Conservation (phyloP, 1,139 yeast species). For the Geotrichum phurueaensis region DNA sequence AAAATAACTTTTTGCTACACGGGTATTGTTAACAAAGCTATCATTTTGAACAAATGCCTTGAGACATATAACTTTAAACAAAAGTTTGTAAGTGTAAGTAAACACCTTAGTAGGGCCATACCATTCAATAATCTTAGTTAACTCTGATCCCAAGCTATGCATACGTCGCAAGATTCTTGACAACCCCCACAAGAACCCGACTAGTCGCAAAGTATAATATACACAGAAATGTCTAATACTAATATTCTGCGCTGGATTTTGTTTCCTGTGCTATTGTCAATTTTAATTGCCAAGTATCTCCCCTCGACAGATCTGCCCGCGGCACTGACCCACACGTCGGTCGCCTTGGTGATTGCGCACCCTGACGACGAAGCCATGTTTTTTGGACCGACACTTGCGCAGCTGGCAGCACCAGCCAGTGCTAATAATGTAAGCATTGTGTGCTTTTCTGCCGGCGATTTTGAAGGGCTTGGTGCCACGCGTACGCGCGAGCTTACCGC, state of each 20-base stretch:
- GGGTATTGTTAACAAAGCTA: background rate
- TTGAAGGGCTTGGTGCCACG: slow-evolving; percentile 61
- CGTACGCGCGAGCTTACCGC: slow-evolving; percentile 54
- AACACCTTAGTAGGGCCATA: background rate
- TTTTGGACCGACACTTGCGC: slow-evolving; percentile 69
- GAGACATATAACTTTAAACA: background rate
- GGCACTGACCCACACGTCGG: slow-evolving; percentile 22
- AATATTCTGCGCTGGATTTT: background rate
- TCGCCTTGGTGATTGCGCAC: slow-evolving; percentile 68
- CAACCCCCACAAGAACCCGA: background rate
- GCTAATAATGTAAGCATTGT: slow-evolving; percentile 52
- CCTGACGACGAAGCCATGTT: slow-evolving; percentile 99
- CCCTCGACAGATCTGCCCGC: slow-evolving; percentile 17
- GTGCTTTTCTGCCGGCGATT: slow-evolving; percentile 76
- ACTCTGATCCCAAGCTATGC: background rate
- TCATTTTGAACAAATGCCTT: background rate
- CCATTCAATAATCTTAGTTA: background rate
- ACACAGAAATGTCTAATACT: background rate
- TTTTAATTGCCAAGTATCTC: background rate
- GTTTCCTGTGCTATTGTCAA: background rate
- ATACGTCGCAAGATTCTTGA: background rate
- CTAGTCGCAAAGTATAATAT: background rate
- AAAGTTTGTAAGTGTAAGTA: background rate
- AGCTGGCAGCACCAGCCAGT: slow-evolving; percentile 38
- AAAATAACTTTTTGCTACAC: background rate